Conservation (phyloP, 2,329 filamentous ascomycete genomes). For the Arthrobotrys sphaeroides region DNA sequence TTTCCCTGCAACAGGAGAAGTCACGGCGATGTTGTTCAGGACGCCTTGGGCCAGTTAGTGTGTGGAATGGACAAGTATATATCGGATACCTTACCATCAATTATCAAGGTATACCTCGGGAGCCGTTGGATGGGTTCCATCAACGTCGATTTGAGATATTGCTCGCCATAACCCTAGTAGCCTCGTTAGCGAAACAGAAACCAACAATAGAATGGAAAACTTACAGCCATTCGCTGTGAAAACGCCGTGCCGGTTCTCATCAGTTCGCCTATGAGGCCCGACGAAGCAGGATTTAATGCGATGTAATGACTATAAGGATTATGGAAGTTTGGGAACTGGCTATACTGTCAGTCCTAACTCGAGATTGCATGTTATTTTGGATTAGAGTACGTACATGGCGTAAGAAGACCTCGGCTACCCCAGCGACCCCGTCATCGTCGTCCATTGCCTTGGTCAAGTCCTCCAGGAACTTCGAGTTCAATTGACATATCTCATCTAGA, state of each 20-base stretch:
- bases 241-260: slow-evolving; percentile 74
- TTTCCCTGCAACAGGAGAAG: slow-evolving; percentile 81
- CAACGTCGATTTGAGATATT: slow-evolving; percentile 85
- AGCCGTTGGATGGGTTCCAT: slow-evolving; percentile 96
- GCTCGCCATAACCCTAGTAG: slow-evolving; percentile 80
- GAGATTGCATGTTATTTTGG: neutral
- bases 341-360: neutral
- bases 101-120: slow-evolving; percentile 92
- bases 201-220: neutral
- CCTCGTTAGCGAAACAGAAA: neutral
- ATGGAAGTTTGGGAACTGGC: slow-evolving; percentile 85
- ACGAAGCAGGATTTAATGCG: slow-evolving; percentile 55
- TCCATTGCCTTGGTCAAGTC: slow-evolving; percentile 72
- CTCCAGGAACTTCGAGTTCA: slow-evolving; percentile 83
- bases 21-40: slow-evolving; percentile 81
- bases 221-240: slow-evolving; percentile 71
- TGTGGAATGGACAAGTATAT: neutral
- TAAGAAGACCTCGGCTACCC: slow-evolving; percentile 56
- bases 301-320: slow-evolving; percentile 94
- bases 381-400: slow-evolving; percentile 32
- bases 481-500: slow-evolving; percentile 78
- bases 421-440: slow-evolving; percentile 70
- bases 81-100: slow-evolving; percentile 69
- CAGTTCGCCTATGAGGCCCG: slow-evolving; percentile 40
- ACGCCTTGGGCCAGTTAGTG: slow-evolving; percentile 67